A percentile compares a stretch with the other conserved stretches of the same genome.
phyloP scores from a whole-genome alignment of 164 flowering plant species.

The Vitis amurensis region DNA sequence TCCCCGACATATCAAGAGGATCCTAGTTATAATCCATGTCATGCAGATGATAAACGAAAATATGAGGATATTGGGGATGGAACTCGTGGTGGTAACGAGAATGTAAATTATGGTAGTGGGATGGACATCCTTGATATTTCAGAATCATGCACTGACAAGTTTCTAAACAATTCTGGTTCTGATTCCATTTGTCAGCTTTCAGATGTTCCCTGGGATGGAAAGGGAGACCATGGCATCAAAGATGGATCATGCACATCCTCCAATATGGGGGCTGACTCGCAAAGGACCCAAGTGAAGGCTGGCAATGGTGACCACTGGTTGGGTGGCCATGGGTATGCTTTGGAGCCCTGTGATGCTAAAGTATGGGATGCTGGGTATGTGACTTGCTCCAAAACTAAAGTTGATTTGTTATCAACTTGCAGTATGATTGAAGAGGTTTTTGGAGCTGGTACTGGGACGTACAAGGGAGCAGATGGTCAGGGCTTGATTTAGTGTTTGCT shows the following conservation, averaged over 20 bases:
- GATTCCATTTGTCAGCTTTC: slow-evolving; percentile 2
- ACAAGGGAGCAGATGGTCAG: slow-evolving; percentile 29
- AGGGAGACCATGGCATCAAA: slow-evolving; percentile 32
- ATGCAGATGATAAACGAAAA: slow-evolving; percentile 3
- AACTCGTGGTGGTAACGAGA: slow-evolving; percentile 1
- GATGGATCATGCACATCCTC: slow-evolving; percentile 48
- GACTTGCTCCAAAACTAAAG: slow-evolving; percentile 25
- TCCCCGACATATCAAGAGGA: slow-evolving; percentile 22
- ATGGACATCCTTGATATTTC: neutral
- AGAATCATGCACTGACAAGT: neutral
- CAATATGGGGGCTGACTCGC: slow-evolving; percentile 21
- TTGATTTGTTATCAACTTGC: slow-evolving; percentile 58
- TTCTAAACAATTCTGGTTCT: neutral
- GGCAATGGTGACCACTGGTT: slow-evolving; percentile 23
- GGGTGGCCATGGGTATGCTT: slow-evolving; percentile 23
- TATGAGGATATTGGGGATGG: slow-evolving; percentile 12
- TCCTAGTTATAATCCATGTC: neutral
- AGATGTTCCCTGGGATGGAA: slow-evolving; percentile 3
- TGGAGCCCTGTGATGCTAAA: slow-evolving; percentile 46
- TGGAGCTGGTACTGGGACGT: slow-evolving; percentile 45
- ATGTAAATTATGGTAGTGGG: neutral
- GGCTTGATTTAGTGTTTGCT: slow-evolving; percentile 17
- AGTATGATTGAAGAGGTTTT: slow-evolving; percentile 71
- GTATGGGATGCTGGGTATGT: slow-evolving; percentile 48
- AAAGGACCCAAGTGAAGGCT: slow-evolving; percentile 18